Base-by-base conservation (phyloP, 2,329 filamentous ascomycete genomes). In the Fusarium udum region DNA sequence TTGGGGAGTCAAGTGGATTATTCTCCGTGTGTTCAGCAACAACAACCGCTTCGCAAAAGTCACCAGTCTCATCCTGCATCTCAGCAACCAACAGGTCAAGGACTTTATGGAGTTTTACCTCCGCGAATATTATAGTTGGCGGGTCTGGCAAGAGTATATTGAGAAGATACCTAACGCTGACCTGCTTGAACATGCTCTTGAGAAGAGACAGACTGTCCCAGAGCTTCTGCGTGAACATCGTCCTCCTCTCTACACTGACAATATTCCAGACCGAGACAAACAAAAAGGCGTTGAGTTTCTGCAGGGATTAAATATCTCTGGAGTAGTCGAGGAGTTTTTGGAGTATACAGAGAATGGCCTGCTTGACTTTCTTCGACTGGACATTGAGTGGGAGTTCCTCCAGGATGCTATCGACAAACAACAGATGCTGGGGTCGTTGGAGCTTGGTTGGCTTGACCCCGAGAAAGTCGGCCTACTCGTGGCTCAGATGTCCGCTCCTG, bases 1-100 rank as follows among this genome's bases (percentile, higher is more conserved):
- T 12, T 69, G 73, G 49, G 78, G 79, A 0, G 62, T 75, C 22
- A 75, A 71, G 43, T 80, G 79, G 79, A 45, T 73, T 20, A 75
- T 80, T 7, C 53, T 80, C 40, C 72, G 74, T 37, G 36, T 78
- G 8, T 61, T 80, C 10, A 61, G 62, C 40, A 53, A 69, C 13
- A 63, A 53, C 6, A 48, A 76, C 34, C 62, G 72, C 3, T 80
- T 80, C 37, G 57, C 71, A 26, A 71, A 75, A 28, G 64, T 71
- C 7, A 57, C 59, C 16, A 46, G 61, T 5, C 13, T 71, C 6
- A 56, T 77, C 20, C 59, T 80, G 9, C 72, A 58, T 8, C 74
- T 80, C 3, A 63, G 55, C 4, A 59, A 61, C 7, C n/a, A 43
- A 7, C 77, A 80, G 39, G 59, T 79, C 18, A 67, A 70, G 8